A percentile compares a stretch with the other conserved stretches of the same genome.
These are phyloP conservation scores for Pleurostoma richardsiae DNA, from an alignment of 2,329 filamentous ascomycete genomes.

Conservation along the genomic window DNA sequence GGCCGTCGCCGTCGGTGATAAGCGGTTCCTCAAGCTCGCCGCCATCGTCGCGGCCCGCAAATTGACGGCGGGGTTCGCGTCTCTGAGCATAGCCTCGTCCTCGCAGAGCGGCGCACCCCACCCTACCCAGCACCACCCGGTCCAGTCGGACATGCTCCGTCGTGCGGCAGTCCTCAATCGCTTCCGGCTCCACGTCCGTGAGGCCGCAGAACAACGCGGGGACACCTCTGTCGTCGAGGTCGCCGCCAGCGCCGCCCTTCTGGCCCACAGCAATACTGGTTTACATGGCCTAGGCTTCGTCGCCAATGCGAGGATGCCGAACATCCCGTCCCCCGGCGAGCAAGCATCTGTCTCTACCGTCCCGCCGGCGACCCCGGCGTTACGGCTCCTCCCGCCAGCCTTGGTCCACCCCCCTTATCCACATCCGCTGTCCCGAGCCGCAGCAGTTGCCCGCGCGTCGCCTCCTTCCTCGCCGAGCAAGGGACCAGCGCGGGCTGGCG, in stretches of 20 bases:
- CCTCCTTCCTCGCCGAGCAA: not conserved
- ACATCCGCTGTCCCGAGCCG: not conserved
- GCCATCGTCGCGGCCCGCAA: constrained; percentile 30
- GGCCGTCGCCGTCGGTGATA: constrained; percentile 35
- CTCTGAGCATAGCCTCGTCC: not conserved
- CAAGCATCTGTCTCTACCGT: not conserved
- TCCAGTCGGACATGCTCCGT: constrained; percentile 41
- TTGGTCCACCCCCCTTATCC: not conserved
- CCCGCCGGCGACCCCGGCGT: not conserved
- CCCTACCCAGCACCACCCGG: constrained; percentile 8
- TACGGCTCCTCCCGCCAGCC: not conserved
- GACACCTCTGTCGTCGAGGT: constrained; percentile 24
- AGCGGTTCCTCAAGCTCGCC: constrained; percentile 43
- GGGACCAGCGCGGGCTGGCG: too few species aligned
- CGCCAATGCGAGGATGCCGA: constrained; percentile 3
- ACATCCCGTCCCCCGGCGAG: not conserved
- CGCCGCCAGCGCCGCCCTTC: constrained; percentile 23
- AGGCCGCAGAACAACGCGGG: constrained; percentile 24
- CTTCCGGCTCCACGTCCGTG: constrained; percentile 41
- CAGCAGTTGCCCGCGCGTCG: not conserved
- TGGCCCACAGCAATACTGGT: constrained; percentile 13
- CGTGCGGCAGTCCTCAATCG: constrained; percentile 64
- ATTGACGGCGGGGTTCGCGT: constrained; percentile 3
- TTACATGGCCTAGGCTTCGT: constrained; percentile 25
- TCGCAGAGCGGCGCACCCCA: not conserved